Evolutionary conservation across 2,329 filamentous ascomycete genomes (phyloP), one percentile per base, ranked within the genome.

Genomic region (Dryadomyces quercus-mongolicae): DNA sequence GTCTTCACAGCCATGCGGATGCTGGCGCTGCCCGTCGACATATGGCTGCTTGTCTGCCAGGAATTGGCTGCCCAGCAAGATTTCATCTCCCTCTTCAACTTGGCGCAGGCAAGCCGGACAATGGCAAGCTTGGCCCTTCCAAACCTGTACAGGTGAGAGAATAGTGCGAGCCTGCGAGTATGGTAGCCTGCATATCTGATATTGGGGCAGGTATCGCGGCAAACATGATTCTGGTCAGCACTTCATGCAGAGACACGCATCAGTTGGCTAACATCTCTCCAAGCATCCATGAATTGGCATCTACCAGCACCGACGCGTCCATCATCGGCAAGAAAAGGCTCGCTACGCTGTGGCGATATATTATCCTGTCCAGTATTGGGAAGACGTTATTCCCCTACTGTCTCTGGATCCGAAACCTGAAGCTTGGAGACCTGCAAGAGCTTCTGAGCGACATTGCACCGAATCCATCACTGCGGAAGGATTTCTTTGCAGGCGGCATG

Each of bases 381-480:
- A 68, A 71, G 58, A 86, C 85, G 0, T 68, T 80, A 18, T 84
- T 81, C 58, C 84, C 84, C 0, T 90, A 90, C 63, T 85, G 80
- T 61, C 73, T 78, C 42, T 87, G 85, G 66, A 77, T 88, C 54
- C 79, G 76, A 54, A 72, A 74, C 25, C 70, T 89, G 42, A 79
- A 84, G 59, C 73, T 88, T 10, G 72, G 79, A 53, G 80, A 84
- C 62, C 71, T 88, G 1, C 67, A 71, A 12, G 69, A 79, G 44
- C 70, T 86, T 21, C 70, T 88, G 2, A 73, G 77, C 10, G 77
- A 84, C 55, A 70, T 77, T 40, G 56, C 57, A 9, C 62, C 64
- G 31, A 62, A 67, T 25, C 55, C 56, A 1, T 45, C 52, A 3
- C 56, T 67, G 36, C 61, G 65, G 15, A 55, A 66, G 1, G 60